Evolutionary conservation across 352 stramenopile species (phyloP), one percentile per base, ranked within the genome.

Genomic region (Poterioochromonas sp.): DNA sequence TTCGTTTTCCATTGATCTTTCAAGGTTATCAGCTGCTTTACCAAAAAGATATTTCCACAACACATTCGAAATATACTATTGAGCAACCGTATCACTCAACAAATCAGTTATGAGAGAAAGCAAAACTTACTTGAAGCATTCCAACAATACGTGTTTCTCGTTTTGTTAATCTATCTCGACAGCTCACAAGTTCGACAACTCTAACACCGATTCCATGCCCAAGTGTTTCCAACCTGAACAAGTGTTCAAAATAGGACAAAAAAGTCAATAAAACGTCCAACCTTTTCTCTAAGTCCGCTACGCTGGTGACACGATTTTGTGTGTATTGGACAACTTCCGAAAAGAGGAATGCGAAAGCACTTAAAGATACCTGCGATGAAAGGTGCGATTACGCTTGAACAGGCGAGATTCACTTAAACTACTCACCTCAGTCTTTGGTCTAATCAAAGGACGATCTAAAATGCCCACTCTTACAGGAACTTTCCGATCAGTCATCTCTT

Each of bases 271-370:
- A 26, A 26, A 60, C 39, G 0, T 64, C 54, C 60, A 53, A 89
- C 84, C 87, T 82, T 76, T 87, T 91, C 80, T 93, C 88, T 11
- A 94, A 83, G 79, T 94, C 89, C 44, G 82, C 90, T 77, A 93
- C 92, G 83, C 92, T 93, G 79, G 90, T 86, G 63, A 94, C 89
- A 58, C 89, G 86, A n/a, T 86, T 86, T 74, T 94, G 89, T 76
- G 90, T 92, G 81, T 94, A 94, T 81, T 94, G 89, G n/a, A 94
- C 88, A 85, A 94, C 90, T 80, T 94, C 89, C 35, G 87, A 93
- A 80, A 94, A 94, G 73, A 94, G 83, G 82, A 93, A 93, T 53
- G 89, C 88, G 78, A 93, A 94, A 22, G 86, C 88, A 69, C 87
- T 92, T 58, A 92, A 79, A 80, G 87, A 91, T 20, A 92, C 86